Base-by-base conservation (phyloP, 345 rosid genomes). In the Pistacia integerrima region DNA sequence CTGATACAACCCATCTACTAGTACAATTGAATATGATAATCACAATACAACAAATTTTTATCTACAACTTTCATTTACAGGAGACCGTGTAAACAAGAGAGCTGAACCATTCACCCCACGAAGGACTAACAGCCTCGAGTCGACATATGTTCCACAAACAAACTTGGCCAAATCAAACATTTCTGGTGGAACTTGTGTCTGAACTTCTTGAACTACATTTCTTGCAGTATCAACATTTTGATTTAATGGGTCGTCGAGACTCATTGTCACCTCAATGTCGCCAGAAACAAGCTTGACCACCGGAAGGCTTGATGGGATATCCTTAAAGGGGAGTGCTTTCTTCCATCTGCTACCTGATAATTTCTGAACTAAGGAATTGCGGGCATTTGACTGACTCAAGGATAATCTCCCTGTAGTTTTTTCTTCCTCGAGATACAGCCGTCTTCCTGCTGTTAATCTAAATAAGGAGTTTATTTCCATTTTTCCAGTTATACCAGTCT, bases 91-190 rank as follows among this genome's bases (percentile, higher is more conserved):
- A 82, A 95, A 90, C 70, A 90, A 33, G 54, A 93, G 84, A 41
- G 98, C 99, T 1, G 96, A 92, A 41, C 99, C 98, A 75, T 86
- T 95, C 68, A 93, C 92, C 16, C 93, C 88, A 2, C 97, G 88
- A 28, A 93, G 89, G 64, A 92, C 90, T 18, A 93, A 90, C 71
- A 92, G 82, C 79, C 98, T 87, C 5, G 92, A 79, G 70, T 95
- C 99, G 2, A 93, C 75, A 48, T 87, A 93, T 8, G 97, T 90
- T 64, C 99, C 97, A 48, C 98, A 95, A 3, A 92, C 96, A 63
- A 95, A 82, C 77, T 85, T 92, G 0, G 94, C 92, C 75, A 92
- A 58, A 79, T 93, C 97, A 55, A 95, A 95, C 90, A 95, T 90
- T 77, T 93, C 99, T 3, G 91, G 96, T 0, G 98, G 99, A 5